Base-by-base conservation (phyloP, 345 rosid species). In the Pelargonium nanum region DNA sequence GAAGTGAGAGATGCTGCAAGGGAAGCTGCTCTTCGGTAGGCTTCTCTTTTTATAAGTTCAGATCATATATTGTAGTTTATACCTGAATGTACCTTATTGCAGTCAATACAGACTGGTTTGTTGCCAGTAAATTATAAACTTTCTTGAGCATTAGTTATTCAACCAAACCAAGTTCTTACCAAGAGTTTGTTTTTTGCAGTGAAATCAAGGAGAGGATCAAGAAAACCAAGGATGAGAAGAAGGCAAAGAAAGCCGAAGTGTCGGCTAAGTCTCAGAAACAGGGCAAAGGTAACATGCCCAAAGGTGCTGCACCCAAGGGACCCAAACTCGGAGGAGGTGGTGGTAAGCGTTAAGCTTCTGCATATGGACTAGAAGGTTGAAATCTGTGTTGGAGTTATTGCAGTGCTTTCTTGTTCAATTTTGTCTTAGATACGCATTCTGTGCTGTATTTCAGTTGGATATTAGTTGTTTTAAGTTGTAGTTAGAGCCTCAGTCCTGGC, bases 271-370 rank as follows among this genome's bases (percentile, higher is more conserved):
- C 52, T 1, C 77, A 73, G 64, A 26, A 62, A 4, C 70, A 65
- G 13, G 60, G 65, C 22, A 73, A 73, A 65, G 66, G 63, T 60
- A 53, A 40, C 26, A 60, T 57, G 17, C 34, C 55, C 1, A 73
- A 28, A 61, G 58, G 59, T 57, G 68, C 24, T 5, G 40, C 55
- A 22, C 21, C 64, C 23, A 73, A 73, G 70, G 77, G 77, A 58
- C 71, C 75, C 45, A 72, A 67, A 32, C 68, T 72, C n/a, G 75
- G 75, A n/a, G 75, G 75, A 24, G 77, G 77, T 1, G 72, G 77
- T 50, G 77, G 77, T 6, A 73, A 68, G 73, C 73, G 72, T 26
- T 72, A 57, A 72, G 57, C 68, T n/a, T n/a, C n/a, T n/a, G n/a
- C n/a, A n/a, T n/a, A n/a, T n/a, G n/a, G n/a, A n/a, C n/a, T n/a